phyloP scores from a whole-genome alignment of 768 basidiomycete genomes.

The Baorangia bicolor region DNA sequence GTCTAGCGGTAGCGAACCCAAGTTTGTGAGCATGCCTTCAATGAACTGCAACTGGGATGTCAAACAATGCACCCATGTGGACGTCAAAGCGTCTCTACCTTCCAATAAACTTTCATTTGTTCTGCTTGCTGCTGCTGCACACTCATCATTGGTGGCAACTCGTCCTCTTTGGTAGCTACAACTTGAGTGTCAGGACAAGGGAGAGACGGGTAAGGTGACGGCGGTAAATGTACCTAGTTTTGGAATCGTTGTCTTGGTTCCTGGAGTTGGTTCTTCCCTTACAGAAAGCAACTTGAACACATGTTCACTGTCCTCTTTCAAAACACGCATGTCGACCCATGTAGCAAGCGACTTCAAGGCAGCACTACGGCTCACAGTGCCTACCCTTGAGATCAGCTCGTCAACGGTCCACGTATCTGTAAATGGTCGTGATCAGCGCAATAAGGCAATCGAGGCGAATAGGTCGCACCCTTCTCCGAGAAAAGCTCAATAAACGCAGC shows the following conservation, averaged over 20 bases:
- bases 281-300: slow-evolving; percentile 66
- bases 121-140: slow-evolving; percentile 77
- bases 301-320: slow-evolving; percentile 65
- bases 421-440: not conserved
- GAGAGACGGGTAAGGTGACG: not conserved
- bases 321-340: slow-evolving; percentile 81
- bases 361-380: slow-evolving; percentile 59
- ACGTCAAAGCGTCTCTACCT: slow-evolving; percentile 43
- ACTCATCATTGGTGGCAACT: slow-evolving; percentile 48
- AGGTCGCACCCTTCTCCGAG: slow-evolving; percentile 55
- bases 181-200: not conserved
- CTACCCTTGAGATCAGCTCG: slow-evolving; percentile 63
- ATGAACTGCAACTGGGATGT: slow-evolving; percentile 57
- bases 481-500: slow-evolving; percentile 91
- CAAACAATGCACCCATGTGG: not conserved
- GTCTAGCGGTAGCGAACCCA: slow-evolving; percentile 71
- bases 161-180: slow-evolving; percentile 42
- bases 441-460: not conserved
- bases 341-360: slow-evolving; percentile 75
- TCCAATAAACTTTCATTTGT: slow-evolving; percentile 89
- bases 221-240: slow-evolving; percentile 24
- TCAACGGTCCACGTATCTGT: slow-evolving; percentile 70
- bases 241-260: slow-evolving; percentile 18
- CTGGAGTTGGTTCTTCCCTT: slow-evolving; percentile 45
- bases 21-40: slow-evolving; percentile 88